Conservation (phyloP, 116 monocot species). For the Cymodocea nodosa region DNA sequence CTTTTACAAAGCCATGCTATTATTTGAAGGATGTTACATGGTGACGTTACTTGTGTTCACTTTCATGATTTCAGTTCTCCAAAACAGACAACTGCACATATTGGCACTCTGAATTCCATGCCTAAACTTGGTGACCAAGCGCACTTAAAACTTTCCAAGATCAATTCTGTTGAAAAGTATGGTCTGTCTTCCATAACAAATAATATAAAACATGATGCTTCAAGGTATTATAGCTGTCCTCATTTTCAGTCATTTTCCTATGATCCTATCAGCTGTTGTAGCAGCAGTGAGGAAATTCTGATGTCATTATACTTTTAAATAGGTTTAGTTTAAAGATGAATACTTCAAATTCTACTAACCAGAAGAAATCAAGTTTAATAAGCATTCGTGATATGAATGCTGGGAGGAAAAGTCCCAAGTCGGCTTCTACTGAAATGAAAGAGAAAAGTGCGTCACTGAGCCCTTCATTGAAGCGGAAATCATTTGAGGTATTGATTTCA, state of each 20-base stretch:
- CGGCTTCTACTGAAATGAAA: conserved; percentile 5
- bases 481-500: conserved; percentile 30
- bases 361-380: conserved; percentile 1
- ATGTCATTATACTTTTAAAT: neutral
- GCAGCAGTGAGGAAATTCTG: neutral
- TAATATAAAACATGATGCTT: conserved; percentile 15
- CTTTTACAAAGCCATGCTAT: neutral
- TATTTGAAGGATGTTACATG: neutral
- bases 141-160: neutral
- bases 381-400: neutral
- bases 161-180: conserved; percentile 7
- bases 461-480: conserved; percentile 57
- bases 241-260: conserved; percentile 1
- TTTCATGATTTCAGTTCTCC: neutral
- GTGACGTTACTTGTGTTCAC: neutral
- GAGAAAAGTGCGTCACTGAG: conserved; percentile 16
- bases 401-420: neutral
- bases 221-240: conserved; percentile 10
- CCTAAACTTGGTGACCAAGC: neutral
- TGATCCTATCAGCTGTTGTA: neutral
- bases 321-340: neutral
- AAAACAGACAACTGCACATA: neutral
- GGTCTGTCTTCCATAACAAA: conserved; percentile 1
- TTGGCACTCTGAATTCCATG: neutral
- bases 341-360: neutral